Conservation (phyloP, 2,329 filamentous ascomycete species). For the Penicillium frequentans region DNA sequence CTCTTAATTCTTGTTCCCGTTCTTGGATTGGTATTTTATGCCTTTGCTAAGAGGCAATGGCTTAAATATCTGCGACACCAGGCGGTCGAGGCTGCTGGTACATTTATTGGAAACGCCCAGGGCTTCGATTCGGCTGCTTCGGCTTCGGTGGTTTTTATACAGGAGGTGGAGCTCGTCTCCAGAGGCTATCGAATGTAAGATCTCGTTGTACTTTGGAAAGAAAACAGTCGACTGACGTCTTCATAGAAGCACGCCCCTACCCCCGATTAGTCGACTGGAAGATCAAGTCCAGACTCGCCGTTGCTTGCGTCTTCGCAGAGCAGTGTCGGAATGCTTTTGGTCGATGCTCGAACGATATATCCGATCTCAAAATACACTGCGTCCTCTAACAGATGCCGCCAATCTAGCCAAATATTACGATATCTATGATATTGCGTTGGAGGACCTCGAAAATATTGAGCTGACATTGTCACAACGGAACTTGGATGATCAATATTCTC, state of each 20-base stretch:
- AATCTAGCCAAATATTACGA: conserved; percentile 93
- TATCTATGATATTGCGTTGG: conserved; percentile 75
- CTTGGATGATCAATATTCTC: conserved; percentile 73
- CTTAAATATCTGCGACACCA: conserved; percentile 74
- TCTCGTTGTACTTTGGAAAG: conserved; percentile 6
- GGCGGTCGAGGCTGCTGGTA: conserved; percentile 66
- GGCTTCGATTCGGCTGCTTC: conserved; percentile 76
- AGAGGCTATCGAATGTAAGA: conserved; percentile 81
- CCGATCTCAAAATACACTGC: conserved; percentile 67
- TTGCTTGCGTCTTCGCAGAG: conserved; percentile 76
- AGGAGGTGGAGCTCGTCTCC: conserved; percentile 94
- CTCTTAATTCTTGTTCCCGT: conserved; percentile 50
- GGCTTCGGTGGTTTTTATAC: conserved; percentile 77
- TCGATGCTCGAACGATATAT: conserved; percentile 71
- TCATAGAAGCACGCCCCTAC: conserved; percentile 76
- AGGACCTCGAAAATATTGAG: conserved; percentile 70
- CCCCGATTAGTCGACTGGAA: conserved; percentile 89
- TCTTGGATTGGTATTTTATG: conserved; percentile 62
- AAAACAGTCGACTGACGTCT: background rate
- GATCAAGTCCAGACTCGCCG: conserved; percentile 75
- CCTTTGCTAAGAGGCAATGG: conserved; percentile 77
- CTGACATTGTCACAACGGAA: conserved; percentile 64
- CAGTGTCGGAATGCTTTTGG: conserved; percentile 68
- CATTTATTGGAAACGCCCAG: conserved; percentile 72
- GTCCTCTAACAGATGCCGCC: conserved; percentile 71